Base-by-base conservation (phyloP, 1,284 basidiomycete genomes). In the Veloporphyrellus conicus region DNA sequence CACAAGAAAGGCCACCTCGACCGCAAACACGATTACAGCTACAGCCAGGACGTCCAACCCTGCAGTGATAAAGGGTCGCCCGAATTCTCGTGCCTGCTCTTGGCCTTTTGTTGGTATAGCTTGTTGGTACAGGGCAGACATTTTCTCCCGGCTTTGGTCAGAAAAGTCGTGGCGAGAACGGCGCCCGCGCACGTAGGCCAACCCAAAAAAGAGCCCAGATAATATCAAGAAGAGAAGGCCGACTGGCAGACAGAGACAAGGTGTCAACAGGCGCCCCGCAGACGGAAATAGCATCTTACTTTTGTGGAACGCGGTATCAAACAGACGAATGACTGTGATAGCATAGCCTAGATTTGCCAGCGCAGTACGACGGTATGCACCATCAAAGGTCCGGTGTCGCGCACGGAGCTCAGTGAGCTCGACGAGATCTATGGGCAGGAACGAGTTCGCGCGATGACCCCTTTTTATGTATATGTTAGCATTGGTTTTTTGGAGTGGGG, bases 401-500 rank as follows among this genome's bases (percentile, higher is more conserved):
- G 88, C 88, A 18, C 89, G 77, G 19, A 90, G 68, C 62, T 91
- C 87, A 12, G 82, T 78, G 43, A 88, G 76, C 60, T 88, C 84
- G 43, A 75, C 74, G 18, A 80, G 58, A 61, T 87, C 85, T 16
- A 71, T 56, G 1, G 81, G 70, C 19, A 71, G 63, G 57, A 84
- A 86, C 0, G 81, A 84, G 38, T 73, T 55, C 15, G 75, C 71
- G 23, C 81, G 75, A 54, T 84, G 82, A 0, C 82, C 81, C 55
- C 82, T 86, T 50, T 34, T 41, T 14, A 9, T 19, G 7, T 41
- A 16, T 3, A 34, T 18, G 20, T 52, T 3, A 45, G 25, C 19
- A 2, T 31, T 6, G 16, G 36, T 4, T 12, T 36, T 12, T 20
- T 35, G 6, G 33, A 14, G 9, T 18, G n/a, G 3, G 3, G 19